Evolutionary conservation across 2,329 filamentous ascomycete species (phyloP).

Genomic region (Diaporthe velutina): DNA sequence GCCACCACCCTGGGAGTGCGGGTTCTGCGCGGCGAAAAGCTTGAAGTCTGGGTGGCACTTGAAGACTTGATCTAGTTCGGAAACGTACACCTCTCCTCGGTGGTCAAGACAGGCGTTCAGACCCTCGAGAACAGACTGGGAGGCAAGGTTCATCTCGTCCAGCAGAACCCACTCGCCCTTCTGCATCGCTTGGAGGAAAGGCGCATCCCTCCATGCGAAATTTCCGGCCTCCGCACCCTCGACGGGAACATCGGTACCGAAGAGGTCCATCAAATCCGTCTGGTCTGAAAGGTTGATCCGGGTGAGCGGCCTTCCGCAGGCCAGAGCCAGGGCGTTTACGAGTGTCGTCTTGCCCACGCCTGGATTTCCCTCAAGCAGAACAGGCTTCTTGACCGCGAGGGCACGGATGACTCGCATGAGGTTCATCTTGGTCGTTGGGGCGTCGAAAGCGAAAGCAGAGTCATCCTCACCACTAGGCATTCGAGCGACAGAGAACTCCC

Average conservation of each 20-base stretch:
- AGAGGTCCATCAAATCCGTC: slow-evolving; percentile 96
- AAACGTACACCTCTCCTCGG: slow-evolving; percentile 93
- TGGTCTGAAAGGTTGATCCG: slow-evolving; percentile 98
- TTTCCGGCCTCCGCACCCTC: slow-evolving; percentile 92
- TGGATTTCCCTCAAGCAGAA: slow-evolving; percentile 95
- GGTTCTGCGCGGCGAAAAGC: slow-evolving; percentile 98
- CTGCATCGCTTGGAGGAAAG: slow-evolving; percentile 97
- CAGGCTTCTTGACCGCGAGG: slow-evolving; percentile 88
- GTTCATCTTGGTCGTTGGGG: slow-evolving; percentile 90
- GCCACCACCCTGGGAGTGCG: slow-evolving; percentile 95
- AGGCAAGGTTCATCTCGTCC: slow-evolving; percentile 99
- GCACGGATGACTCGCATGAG: slow-evolving; percentile 92
- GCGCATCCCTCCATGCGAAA: slow-evolving; percentile 95
- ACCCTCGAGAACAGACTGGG: slow-evolving; percentile 95
- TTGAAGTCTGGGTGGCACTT: slow-evolving; percentile 89
- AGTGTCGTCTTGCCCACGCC: slow-evolving; percentile 98
- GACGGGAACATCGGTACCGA: slow-evolving; percentile 94
- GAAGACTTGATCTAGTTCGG: slow-evolving; percentile 95
- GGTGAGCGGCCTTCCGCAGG: slow-evolving; percentile 85
- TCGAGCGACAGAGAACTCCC: slow-evolving; percentile 78
- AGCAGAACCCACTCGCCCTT: slow-evolving; percentile 95
- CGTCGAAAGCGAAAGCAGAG: slow-evolving; percentile 81
- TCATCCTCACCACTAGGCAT: slow-evolving; percentile 62
- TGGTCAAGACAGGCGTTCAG: slow-evolving; percentile 97
- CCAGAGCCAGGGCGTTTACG: slow-evolving; percentile 84